These are phyloP conservation scores for Datisca glomerata DNA, from an alignment of 306 rosid species.

Conservation along the genomic window DNA sequence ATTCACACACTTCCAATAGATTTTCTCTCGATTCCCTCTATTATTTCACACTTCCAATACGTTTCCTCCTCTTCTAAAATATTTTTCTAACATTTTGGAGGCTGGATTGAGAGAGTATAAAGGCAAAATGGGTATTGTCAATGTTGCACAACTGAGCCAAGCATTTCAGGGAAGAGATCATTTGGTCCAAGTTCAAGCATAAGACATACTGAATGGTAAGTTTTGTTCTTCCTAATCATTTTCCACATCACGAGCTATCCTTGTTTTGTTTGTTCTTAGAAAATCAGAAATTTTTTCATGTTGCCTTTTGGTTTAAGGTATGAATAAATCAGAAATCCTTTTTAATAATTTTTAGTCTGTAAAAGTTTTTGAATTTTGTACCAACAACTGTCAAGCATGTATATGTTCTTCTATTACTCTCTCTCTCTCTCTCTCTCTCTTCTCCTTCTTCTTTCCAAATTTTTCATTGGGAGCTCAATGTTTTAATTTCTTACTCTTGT, in stretches of 20 bases:
- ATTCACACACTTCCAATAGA: no score
- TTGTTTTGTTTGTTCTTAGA: no score
- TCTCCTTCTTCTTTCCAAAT: background rate
- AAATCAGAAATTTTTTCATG: no score
- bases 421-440: no score
- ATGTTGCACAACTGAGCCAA: constrained; percentile 80
- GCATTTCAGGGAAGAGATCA: constrained; percentile 88
- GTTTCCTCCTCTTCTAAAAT: no score
- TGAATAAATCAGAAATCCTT: no score
- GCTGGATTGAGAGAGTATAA: constrained; percentile 10
- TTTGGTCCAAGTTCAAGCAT: constrained; percentile 84
- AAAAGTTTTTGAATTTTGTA: background rate
- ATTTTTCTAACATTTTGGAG: no score
- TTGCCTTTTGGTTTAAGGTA: no score
- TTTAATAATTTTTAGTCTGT: background rate
- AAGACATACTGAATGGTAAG: constrained; percentile 93
- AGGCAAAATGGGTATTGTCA: constrained; percentile 72
- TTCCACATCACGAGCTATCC: no score
- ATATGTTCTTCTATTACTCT: background rate
- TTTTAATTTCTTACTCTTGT: constrained; percentile 10
- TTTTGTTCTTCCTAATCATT: background rate
- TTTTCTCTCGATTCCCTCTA: no score
- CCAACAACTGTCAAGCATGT: background rate
- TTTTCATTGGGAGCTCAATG: background rate
- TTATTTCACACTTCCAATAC: no score